These are phyloP conservation scores for Starmerella asiatica DNA, from an alignment of 805 yeast species.

Conservation along the genomic window DNA sequence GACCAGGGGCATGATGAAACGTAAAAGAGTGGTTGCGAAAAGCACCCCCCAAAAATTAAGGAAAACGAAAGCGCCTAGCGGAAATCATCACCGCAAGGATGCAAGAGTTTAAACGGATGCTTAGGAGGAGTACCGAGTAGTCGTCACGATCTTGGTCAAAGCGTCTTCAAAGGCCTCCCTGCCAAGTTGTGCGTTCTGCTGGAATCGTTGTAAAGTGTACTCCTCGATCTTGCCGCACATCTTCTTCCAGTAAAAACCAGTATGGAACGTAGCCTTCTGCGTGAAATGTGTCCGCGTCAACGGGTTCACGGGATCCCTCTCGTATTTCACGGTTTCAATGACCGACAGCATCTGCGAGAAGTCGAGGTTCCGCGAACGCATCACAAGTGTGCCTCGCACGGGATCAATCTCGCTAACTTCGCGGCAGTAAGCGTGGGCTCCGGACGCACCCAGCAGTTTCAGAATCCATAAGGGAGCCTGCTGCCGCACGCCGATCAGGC, in stretches of 20 bases:
- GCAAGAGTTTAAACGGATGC: too few relatives aligned
- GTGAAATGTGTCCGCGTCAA: constrained; percentile 43
- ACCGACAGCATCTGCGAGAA: constrained; percentile 64
- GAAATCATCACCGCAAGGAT: too few relatives aligned
- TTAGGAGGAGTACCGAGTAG: too few relatives aligned
- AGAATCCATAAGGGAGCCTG: constrained; percentile 72
- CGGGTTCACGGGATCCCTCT: constrained; percentile 49
- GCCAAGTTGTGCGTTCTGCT: constrained; percentile 75
- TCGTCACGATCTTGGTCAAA: constrained; percentile 26
- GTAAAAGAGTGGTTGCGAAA: too few relatives aligned
- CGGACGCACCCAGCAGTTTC: constrained; percentile 56
- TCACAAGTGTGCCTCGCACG: constrained; percentile 43
- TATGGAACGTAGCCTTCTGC: constrained; percentile 82
- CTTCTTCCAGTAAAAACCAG: constrained; percentile 56
- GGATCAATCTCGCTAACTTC: constrained; percentile 81
- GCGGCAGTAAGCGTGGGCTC: constrained; percentile 57
- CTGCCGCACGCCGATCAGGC: constrained; percentile 80
- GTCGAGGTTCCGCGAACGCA: constrained; percentile 81
- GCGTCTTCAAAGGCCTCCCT: constrained; percentile 76
- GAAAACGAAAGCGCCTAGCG: too few relatives aligned
- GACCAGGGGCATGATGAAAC: too few relatives aligned
- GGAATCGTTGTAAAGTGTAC: constrained; percentile 81
- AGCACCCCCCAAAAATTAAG: too few relatives aligned
- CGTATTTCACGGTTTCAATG: constrained; percentile 72
- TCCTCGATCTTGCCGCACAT: constrained; percentile 77